Conservation (phyloP, 1,139 yeast species). For the Candida sp. region DNA sequence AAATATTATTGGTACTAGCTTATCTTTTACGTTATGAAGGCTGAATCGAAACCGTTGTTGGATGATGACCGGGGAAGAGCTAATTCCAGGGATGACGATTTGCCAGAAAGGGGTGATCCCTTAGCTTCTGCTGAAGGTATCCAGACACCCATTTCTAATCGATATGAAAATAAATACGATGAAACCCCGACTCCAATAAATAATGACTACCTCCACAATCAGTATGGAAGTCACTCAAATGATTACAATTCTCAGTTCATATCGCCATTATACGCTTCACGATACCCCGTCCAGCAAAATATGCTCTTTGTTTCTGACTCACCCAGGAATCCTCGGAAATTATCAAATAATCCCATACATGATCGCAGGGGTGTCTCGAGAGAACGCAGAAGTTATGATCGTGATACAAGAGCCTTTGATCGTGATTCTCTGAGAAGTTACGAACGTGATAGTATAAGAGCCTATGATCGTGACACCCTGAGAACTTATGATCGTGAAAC, state of each 20-base stretch:
- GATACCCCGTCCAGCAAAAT: conserved; percentile 2
- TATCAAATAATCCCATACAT: conserved; percentile 1
- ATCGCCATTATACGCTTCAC: background rate
- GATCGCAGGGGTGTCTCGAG: background rate
- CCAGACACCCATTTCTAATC: background rate
- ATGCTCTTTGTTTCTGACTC: background rate
- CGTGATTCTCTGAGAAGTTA: too few species aligned
- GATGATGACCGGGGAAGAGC: conserved; percentile 2
- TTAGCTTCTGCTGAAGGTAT: background rate
- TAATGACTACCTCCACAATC: background rate
- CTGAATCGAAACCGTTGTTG: background rate
- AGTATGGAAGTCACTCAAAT: background rate
- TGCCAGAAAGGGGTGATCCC: background rate
- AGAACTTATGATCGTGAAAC: too few species aligned
- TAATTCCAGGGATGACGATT: background rate
- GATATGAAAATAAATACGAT: background rate
- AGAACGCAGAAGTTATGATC: background rate
- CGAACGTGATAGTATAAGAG: too few species aligned
- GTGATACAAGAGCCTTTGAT: too few species aligned
- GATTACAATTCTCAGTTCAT: background rate
- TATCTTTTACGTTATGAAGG: too few species aligned
- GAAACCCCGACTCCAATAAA: background rate
- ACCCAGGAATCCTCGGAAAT: background rate
- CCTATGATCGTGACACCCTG: conserved; percentile 1
- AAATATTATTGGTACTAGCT: background rate